Evolutionary conservation across 352 stramenopile genomes (phyloP).

Genomic region (Pythium apleroticum): DNA sequence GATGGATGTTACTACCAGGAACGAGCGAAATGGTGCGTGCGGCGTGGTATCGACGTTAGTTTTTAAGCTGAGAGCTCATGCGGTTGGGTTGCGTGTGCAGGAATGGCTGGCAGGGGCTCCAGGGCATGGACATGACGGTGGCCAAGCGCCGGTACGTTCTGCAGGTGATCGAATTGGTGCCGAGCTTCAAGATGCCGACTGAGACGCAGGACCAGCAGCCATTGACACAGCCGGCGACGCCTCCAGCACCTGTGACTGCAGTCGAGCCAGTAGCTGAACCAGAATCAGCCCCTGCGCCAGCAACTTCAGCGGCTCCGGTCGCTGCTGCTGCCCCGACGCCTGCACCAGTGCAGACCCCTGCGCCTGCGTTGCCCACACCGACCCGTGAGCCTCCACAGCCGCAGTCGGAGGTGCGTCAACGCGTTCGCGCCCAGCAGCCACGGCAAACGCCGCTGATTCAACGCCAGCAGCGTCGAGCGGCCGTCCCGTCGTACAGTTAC

Average conservation of each 20-base stretch:
- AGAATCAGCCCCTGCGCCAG: background rate
- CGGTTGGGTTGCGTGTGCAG: constrained; percentile 25
- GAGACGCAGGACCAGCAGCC: background rate
- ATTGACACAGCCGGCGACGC: background rate
- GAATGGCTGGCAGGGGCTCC: constrained; percentile 50
- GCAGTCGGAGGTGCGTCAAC: background rate
- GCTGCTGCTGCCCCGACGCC: no score
- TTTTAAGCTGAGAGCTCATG: background rate
- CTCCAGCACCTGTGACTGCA: background rate
- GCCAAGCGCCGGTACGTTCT: constrained; percentile 57
- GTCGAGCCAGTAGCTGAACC: background rate
- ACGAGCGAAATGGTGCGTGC: constrained; percentile 55
- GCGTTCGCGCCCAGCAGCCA: background rate
- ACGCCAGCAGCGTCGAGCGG: constrained; percentile 14
- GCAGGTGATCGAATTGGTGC: constrained; percentile 48
- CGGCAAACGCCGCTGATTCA: constrained; percentile 6
- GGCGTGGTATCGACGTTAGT: background rate
- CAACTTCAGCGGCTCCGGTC: background rate
- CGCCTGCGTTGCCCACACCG: background rate
- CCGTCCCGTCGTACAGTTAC: constrained; percentile 22
- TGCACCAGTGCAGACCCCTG: no score
- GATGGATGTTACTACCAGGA: constrained; percentile 31
- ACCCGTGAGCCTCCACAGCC: background rate
- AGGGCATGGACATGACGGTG: constrained; percentile 34
- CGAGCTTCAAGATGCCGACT: constrained; percentile 43